Conservation (phyloP, 2,329 filamentous ascomycete genomes). For the Colletotrichum neosansevieriae region DNA sequence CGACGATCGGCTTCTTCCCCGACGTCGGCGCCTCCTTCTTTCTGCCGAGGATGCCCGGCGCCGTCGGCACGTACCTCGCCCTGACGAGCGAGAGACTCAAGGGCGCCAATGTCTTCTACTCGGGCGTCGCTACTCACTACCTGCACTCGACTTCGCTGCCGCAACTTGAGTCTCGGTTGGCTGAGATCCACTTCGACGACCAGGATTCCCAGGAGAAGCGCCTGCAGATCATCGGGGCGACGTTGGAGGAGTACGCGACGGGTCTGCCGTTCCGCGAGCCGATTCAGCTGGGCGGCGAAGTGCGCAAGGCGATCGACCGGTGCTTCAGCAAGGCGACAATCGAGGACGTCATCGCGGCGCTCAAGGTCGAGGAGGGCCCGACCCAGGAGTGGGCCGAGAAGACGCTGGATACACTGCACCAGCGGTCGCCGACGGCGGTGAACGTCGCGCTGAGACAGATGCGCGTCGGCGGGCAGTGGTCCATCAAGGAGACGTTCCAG, state of each 20-base stretch:
- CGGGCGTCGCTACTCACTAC: conserved; percentile 95
- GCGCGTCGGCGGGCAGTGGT: conserved; percentile 80
- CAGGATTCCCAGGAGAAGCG: conserved; percentile 73
- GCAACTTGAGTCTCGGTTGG: conserved; percentile 84
- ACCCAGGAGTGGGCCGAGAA: conserved; percentile 81
- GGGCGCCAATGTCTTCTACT: conserved; percentile 89
- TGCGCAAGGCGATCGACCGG: conserved; percentile 86
- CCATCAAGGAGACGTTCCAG: conserved; percentile 85
- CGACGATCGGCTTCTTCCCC: conserved; percentile 97
- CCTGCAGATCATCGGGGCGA: conserved; percentile 80
- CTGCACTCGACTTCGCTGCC: conserved; percentile 90
- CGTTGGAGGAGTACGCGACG: conserved; percentile 91
- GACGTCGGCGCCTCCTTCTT: conserved; percentile 98
- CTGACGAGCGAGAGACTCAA: conserved; percentile 87
- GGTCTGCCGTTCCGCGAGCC: conserved; percentile 83
- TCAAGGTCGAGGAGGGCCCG: conserved; percentile 66
- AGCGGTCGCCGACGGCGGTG: conserved; percentile 87
- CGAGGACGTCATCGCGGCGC: conserved; percentile 75
- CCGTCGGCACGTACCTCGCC: conserved; percentile 90
- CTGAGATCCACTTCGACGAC: conserved; percentile 90
- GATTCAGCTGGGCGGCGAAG: conserved; percentile 74
- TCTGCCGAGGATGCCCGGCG: conserved; percentile 87
- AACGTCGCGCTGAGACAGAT: conserved; percentile 88
- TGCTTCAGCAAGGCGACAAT: conserved; percentile 79
- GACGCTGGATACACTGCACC: conserved; percentile 79